A percentile compares a stretch with the other conserved stretches of the same genome.
Conservation (phyloP, 257 asterid species). For the Leptodermis oblonga region DNA sequence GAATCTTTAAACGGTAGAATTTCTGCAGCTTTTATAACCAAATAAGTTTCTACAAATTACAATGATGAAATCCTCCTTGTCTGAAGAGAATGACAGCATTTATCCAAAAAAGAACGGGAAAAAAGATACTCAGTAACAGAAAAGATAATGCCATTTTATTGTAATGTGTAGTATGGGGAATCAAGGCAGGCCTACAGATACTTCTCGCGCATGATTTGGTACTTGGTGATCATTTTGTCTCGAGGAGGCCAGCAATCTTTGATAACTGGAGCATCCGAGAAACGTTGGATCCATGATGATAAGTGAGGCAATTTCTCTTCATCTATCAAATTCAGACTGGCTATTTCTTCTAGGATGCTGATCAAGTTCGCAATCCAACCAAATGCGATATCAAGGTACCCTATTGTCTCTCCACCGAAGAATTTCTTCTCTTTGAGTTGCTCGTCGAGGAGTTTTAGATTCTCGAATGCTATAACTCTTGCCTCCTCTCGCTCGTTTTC, state of each 20-base stretch:
- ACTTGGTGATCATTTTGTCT: constrained; percentile 48
- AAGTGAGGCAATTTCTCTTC: constrained; percentile 38
- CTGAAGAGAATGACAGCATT: not conserved
- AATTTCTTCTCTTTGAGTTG: constrained; percentile 48
- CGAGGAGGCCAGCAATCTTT: constrained; percentile 59
- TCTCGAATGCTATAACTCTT: constrained; percentile 19
- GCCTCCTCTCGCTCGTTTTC: constrained; percentile 44
- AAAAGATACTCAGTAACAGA: not conserved
- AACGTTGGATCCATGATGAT: constrained; percentile 47
- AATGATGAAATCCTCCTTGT: not conserved
- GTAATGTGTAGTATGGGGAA: not conserved
- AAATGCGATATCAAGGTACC: constrained; percentile 53
- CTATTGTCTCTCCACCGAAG: constrained; percentile 55
- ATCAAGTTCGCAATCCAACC: constrained; percentile 50
- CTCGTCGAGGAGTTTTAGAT: constrained; percentile 43
- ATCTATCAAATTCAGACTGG: constrained; percentile 35
- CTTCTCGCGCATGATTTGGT: constrained; percentile 31
- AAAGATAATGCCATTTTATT: not conserved
- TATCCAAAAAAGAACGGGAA: not conserved
- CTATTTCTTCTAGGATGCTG: constrained; percentile 44
- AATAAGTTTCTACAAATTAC: not conserved
- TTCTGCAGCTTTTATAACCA: not conserved
- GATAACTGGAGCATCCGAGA: constrained; percentile 39
- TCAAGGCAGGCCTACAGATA: constrained; percentile 22
- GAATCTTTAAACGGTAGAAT: not conserved